Evolutionary conservation across 371 early-diverging fungal species (phyloP).

Genomic region (Mortierella sp.): DNA sequence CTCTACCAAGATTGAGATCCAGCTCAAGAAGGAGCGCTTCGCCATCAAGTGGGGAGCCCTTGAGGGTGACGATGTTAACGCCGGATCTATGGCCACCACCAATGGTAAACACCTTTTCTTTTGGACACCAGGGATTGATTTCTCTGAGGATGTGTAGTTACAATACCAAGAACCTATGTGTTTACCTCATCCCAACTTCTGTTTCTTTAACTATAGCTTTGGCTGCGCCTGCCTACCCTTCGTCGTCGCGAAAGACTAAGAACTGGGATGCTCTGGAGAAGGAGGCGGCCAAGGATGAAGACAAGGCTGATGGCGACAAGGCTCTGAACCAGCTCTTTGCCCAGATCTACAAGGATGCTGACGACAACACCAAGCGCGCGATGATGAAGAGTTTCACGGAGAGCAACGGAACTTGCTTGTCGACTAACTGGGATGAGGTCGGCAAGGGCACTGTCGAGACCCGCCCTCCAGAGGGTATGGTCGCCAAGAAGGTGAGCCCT

Average conservation of each 20-base stretch:
- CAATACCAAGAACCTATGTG: neutral
- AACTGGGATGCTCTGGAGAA: slow-evolving; percentile 90
- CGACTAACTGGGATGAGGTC: slow-evolving; percentile 98
- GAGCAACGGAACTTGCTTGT: slow-evolving; percentile 95
- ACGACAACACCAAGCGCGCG: slow-evolving; percentile 93
- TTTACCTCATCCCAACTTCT: neutral
- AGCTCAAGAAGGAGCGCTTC: slow-evolving; percentile 81
- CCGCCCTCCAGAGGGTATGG: slow-evolving; percentile 94
- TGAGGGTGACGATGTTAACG: slow-evolving; percentile 77
- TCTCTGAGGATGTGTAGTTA: too few species aligned
- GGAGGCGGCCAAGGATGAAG: slow-evolving; percentile 77
- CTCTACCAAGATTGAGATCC: slow-evolving; percentile 95
- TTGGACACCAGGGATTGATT: neutral
- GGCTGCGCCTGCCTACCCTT: slow-evolving; percentile 59
- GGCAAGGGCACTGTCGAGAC: slow-evolving; percentile 85
- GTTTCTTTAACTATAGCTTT: neutral
- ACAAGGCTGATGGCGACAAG: slow-evolving; percentile 90
- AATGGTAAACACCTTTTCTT: slow-evolving; percentile 9
- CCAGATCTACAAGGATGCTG: slow-evolving; percentile 92
- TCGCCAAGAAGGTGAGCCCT: slow-evolving; percentile 76
- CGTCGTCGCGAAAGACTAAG: slow-evolving; percentile 63
- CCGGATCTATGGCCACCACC: slow-evolving; percentile 53
- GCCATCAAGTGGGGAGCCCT: slow-evolving; percentile 88
- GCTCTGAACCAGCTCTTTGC: slow-evolving; percentile 95
- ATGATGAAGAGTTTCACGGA: slow-evolving; percentile 99